Evolutionary conservation across 306 rosid genomes (phyloP), one percentile per base, ranked within the genome.

Genomic region (Quercus suber): DNA sequence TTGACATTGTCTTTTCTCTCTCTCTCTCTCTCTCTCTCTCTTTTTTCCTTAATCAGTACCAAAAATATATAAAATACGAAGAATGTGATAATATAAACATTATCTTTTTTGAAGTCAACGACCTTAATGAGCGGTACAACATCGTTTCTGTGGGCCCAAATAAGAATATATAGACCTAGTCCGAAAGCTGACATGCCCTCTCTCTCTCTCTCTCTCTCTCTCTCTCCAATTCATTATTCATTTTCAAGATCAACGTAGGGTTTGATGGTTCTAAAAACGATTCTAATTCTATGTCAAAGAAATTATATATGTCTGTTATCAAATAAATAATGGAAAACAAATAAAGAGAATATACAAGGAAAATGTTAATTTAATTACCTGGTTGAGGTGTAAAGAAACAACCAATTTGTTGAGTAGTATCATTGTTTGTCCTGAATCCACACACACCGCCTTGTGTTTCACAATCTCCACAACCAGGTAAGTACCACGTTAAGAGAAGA

Each of bases 381-480:
- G 84, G 11, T 76, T 45, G 80, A n/a, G 74, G 23, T 33, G 74
- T 51, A 75, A n/a, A 3, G 84, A 57, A 75, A 84, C 97, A 91
- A 35, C 73, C 72, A 72, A 86, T 80, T 55, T 69, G 87, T 61
- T 59, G 73, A 77, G 82, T 88, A 4, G 81, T 67, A 75, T 71
- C 85, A 5, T 79, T 70, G 73, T 73, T 88, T 86, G 68, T 88
- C 64, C 52, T 20, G 68, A 85, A 83, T 56, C 92, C 87, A 56
- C 98, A 93, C 49, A 70, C 20, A 13, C 77, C 80, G 14, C 87
- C 88, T 60, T 82, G 63, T 25, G 57, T 28, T 81, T 93, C 93
- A 15, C 98, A 93, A 21, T 8, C 51, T 72, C 80, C 73, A 71
- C 98, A 93, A 51, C 80, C 80, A 5, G 97, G 98, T 15, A 21